phyloP scores from a whole-genome alignment of 805 yeast species.

The Wickerhamomyces bisporus region DNA sequence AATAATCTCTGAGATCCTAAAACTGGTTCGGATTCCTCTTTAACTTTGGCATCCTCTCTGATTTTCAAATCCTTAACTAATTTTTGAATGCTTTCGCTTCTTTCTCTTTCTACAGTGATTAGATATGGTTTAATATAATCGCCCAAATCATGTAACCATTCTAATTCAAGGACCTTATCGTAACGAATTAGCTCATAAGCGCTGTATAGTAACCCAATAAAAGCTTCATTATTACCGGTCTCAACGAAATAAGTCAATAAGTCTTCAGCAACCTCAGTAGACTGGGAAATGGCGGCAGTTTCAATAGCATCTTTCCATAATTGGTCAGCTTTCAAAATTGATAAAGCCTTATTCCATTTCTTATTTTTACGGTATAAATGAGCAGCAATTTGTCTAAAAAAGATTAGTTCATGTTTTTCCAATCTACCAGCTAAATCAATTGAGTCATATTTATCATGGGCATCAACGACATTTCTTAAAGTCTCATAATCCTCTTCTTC shows the following conservation, averaged over 20 bases:
- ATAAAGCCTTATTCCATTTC: slow-evolving; percentile 86
- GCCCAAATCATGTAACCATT: slow-evolving; percentile 83
- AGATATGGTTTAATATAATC: slow-evolving; percentile 90
- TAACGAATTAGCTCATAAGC: slow-evolving; percentile 75
- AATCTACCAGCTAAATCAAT: slow-evolving; percentile 88
- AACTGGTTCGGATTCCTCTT: slow-evolving; percentile 39
- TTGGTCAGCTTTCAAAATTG: slow-evolving; percentile 85
- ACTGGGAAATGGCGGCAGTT: slow-evolving; percentile 81
- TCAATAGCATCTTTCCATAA: slow-evolving; percentile 92
- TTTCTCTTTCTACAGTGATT: slow-evolving; percentile 80
- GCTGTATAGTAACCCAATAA: slow-evolving; percentile 81
- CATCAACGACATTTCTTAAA: slow-evolving; percentile 78
- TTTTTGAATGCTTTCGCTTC: slow-evolving; percentile 57
- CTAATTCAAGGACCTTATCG: slow-evolving; percentile 81
- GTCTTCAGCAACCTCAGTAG: slow-evolving; percentile 81
- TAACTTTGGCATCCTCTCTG: slow-evolving; percentile 57
- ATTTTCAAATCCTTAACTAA: slow-evolving; percentile 65
- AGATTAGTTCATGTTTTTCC: slow-evolving; percentile 85
- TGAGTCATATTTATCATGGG: slow-evolving; percentile 87
- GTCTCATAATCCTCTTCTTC: slow-evolving; percentile 97
- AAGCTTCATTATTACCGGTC: slow-evolving; percentile 93
- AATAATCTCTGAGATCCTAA: slow-evolving; percentile 67
- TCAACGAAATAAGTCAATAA: slow-evolving; percentile 88
- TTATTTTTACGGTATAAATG: slow-evolving; percentile 88
- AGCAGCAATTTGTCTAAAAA: slow-evolving; percentile 96